phyloP scores from a whole-genome alignment of 2,329 filamentous ascomycete species.

The Aspergillus caelatus region DNA sequence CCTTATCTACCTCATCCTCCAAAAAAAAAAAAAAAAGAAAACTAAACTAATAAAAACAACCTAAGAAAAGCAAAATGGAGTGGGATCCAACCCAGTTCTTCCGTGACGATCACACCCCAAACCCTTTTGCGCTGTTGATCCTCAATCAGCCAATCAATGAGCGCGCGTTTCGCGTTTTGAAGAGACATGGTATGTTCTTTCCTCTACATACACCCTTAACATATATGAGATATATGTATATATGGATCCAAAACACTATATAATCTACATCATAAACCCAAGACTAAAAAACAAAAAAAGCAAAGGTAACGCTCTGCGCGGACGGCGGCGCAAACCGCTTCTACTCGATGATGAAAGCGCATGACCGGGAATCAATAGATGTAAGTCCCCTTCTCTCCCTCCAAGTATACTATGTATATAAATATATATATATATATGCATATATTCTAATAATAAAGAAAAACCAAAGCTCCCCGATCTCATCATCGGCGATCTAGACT shows the following conservation, averaged over 20 bases:
- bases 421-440: slow-evolving; percentile 7
- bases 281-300: slow-evolving; percentile 41
- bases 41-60: background rate
- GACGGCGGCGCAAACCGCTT: slow-evolving; percentile 90
- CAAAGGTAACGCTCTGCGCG: slow-evolving; percentile 73
- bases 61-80: slow-evolving; percentile 29
- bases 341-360: slow-evolving; percentile 50
- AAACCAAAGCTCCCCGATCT: slow-evolving; percentile 59
- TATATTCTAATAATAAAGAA: background rate
- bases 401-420: slow-evolving; percentile 7
- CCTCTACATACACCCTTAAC: too few relatives aligned
- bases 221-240: too few relatives aligned
- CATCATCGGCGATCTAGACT: slow-evolving; percentile 92
- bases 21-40: too few relatives aligned
- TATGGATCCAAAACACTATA: too few relatives aligned
- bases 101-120: slow-evolving; percentile 25
- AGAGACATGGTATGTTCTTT: slow-evolving; percentile 36
- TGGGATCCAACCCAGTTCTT: slow-evolving; percentile 48
- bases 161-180: slow-evolving; percentile 41
- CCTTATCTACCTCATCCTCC: too few relatives aligned
- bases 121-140: slow-evolving; percentile 56
- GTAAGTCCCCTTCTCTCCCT: slow-evolving; percentile 27
- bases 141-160: slow-evolving; percentile 64
- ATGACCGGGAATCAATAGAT: slow-evolving; percentile 32
- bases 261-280: too few relatives aligned